Conservation (phyloP, 331 rosid genomes). For the Quercus tomentella region DNA sequence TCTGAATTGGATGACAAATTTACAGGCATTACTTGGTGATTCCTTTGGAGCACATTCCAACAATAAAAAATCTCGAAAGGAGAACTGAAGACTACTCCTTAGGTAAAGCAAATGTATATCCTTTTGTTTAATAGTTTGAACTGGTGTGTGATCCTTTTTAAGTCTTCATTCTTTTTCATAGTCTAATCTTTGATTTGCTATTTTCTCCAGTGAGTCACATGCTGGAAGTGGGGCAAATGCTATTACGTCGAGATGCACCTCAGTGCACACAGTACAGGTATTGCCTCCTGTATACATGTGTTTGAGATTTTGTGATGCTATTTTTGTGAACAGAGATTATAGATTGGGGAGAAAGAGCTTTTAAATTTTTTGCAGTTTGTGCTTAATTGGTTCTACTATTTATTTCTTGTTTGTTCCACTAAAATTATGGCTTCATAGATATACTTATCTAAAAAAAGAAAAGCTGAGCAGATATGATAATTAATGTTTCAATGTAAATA, state of each 20-base stretch:
- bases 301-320: neutral
- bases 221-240: slow-evolving; percentile 73
- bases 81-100: slow-evolving; percentile 60
- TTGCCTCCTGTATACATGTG: neutral
- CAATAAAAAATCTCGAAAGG: slow-evolving; percentile 64
- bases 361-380: neutral
- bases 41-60: slow-evolving; percentile 73
- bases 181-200: slow-evolving; percentile 2
- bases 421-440: neutral
- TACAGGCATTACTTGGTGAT: slow-evolving; percentile 88
- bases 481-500: neutral
- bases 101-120: slow-evolving; percentile 43
- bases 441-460: no score
- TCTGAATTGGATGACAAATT: slow-evolving; percentile 7
- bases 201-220: slow-evolving; percentile 64
- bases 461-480: neutral
- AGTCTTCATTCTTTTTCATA: neutral
- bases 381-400: neutral
- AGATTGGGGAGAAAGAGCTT: neutral
- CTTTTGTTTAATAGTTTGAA: neutral
- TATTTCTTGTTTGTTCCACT: neutral
- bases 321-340: neutral
- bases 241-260: slow-evolving; percentile 66
- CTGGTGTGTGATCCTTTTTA: neutral
- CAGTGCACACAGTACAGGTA: slow-evolving; percentile 59